Base-by-base conservation (phyloP, 2,329 filamentous ascomycete genomes). In the Magnaporthales sp. region DNA sequence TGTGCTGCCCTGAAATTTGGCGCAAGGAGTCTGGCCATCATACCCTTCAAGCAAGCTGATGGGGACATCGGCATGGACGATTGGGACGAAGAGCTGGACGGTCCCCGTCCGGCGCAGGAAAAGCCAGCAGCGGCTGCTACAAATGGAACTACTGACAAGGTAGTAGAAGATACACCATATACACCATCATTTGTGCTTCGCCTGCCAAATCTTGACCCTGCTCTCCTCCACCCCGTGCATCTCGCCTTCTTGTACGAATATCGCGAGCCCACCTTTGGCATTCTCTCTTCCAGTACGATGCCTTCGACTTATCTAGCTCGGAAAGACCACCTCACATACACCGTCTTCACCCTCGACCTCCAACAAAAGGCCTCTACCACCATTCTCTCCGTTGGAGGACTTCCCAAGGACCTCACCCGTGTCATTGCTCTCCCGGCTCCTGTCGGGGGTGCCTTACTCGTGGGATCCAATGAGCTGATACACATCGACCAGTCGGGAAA, bases 401-500 rank as follows among this genome's bases (percentile, higher is more conserved):
- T 99, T 58, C 96, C 95, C 0, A 93, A 92, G 74, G 94, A 98
- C 76, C 83, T 98, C 10, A 92, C 89, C 75, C 87, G 87, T 71
- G 89, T 98, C 60, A 82, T 97, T 62, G 88, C 95, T 8, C 80
- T 99, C 3, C 92, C 93, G 4, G 84, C 90, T 6, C 94, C 94
- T 0, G 89, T 98, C 56, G 95, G 95, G 27, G 95, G 95, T 60
- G 91, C 93, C 51, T 80, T 99, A 19, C 83, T 99, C 19, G 80
- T 98, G 24, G 96, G 95, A 30, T 84, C 86, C 63, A 98, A 99
- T 74, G 93, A 97, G 74, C 78, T 99, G 69, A 91, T 99, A 68
- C 95, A 99, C 76, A 88, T 99, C 70, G 94, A 98, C 74, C 95
- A 99, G 81, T 92, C 92, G 11, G 95, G 95, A 31, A 97, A 96